Conservation (phyloP, 148 eudicot genomes). For the Silene conica region DNA sequence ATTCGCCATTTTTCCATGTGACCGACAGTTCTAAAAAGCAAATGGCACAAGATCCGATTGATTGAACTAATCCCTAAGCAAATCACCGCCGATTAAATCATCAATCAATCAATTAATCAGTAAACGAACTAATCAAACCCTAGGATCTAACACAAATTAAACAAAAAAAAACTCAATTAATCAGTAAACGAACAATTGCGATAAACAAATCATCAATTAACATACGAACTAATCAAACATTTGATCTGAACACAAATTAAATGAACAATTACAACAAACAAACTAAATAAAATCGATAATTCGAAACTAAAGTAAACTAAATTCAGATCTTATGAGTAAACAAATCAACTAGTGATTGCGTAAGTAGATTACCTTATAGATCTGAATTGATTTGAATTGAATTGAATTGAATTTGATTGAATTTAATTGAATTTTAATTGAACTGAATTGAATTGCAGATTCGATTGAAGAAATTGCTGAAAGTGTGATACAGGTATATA, state of each 20-base stretch:
- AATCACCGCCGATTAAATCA: background rate
- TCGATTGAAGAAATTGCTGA: background rate
- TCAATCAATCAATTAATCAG: background rate
- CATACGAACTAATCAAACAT: conserved; percentile 1
- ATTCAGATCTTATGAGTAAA: background rate
- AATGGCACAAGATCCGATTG: conserved; percentile 16
- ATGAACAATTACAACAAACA: background rate
- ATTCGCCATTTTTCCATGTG: background rate
- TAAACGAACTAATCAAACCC: background rate
- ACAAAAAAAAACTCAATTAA: background rate
- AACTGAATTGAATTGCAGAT: no score
- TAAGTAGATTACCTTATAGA: background rate
- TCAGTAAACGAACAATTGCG: background rate
- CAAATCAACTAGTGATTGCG: background rate
- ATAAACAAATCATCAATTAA: background rate
- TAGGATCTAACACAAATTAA: no score
- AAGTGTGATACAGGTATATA: background rate
- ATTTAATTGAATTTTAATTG: background rate
- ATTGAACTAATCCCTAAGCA: background rate
- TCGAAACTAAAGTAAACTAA: background rate
- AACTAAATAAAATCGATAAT: background rate
- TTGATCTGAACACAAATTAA: conserved; percentile 10
- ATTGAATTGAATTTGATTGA: no score
- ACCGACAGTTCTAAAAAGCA: conserved; percentile 6
- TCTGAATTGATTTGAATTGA: background rate